Evolutionary conservation across 805 yeast genomes (phyloP), one percentile per base, ranked within the genome.

Genomic region (Pichia exigua): DNA sequence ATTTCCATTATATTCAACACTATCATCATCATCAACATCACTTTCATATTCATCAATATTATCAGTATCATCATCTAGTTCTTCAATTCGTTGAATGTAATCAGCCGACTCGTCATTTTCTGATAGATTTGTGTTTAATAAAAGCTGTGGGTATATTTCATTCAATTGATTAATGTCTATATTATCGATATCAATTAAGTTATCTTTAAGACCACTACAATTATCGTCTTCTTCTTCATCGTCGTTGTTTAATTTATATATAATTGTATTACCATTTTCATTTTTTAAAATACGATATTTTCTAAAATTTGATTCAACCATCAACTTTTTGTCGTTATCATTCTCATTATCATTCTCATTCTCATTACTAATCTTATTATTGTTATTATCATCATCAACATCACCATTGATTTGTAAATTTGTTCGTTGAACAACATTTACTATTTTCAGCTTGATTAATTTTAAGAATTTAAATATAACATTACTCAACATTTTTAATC

Each of bases 201-300:
- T 62, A 41, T 30, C 17, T n/a, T 8, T 47, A 11, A 17, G 17
- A 8, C 17, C 39, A 35, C n/a, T n/a, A 39, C 38, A 39, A 44
- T 28, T 18, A 18, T 27, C n/a, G 11, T 56, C 54, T 44, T 64
- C 65, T 20, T 61, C 66, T 18, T 58, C 54, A 7, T 40, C 24
- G 3, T 58, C 54, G 5, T 40, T 17, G 3, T 40, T 40, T 9
- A 20, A 20, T 17, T 22, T 35, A 30, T n/a, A 45, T 6, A 32
- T 26, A 21, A 42, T 32, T 17, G 28, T 43, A 13, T 17, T 27
- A 17, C 53, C 53, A 26, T 12, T 6, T 10, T 46, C 49, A 39
- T 45, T 32, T 17, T 38, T 10, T 3, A 49, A 4, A 10, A 49
- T 49, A 5, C 20, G 44, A 32, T 21, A 49, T 18, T 22, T 49